These are phyloP conservation scores for Centella asiatica DNA, from an alignment of 129 eudicot species.

Conservation along the genomic window DNA sequence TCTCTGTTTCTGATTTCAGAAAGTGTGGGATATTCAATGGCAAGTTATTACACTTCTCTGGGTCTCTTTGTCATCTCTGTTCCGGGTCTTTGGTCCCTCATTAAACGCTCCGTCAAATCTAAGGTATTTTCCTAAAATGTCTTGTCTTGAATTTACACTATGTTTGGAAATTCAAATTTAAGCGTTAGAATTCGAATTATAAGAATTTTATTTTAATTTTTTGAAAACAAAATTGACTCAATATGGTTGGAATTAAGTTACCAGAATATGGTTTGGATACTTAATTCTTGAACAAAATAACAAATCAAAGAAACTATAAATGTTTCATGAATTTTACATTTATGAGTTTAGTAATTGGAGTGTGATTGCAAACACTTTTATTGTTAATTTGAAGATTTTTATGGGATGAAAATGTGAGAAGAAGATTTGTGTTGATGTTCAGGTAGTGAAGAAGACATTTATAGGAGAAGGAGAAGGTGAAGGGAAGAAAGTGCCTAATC, in stretches of 20 bases:
- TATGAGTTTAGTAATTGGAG: too few relatives aligned
- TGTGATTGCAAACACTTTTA: too few relatives aligned
- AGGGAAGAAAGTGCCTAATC: slow-evolving; percentile 51
- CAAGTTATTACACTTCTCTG: slow-evolving; percentile 87
- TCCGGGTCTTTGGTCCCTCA: slow-evolving; percentile 97
- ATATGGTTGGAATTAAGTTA: too few relatives aligned
- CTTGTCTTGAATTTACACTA: not conserved
- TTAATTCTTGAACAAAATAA: too few relatives aligned
- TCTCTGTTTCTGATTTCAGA: slow-evolving; percentile 39
- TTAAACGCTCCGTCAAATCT: slow-evolving; percentile 92
- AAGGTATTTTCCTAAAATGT: slow-evolving; percentile 31
- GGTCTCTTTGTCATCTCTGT: slow-evolving; percentile 89
- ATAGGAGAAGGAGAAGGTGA: slow-evolving; percentile 33
- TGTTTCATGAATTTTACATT: too few relatives aligned
- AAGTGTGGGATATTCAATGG: slow-evolving; percentile 55
- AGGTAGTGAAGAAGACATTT: slow-evolving; percentile 85
- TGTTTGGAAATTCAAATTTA: too few relatives aligned
- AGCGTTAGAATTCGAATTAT: too few relatives aligned
- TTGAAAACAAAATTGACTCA: too few relatives aligned
- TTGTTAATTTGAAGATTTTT: too few relatives aligned
- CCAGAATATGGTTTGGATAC: too few relatives aligned
- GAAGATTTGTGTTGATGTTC: not conserved
- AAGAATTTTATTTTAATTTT: not conserved
- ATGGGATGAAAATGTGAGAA: too few relatives aligned
- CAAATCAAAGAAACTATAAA: too few relatives aligned